A percentile compares a stretch with the other conserved stretches of the same genome.
Conservation (phyloP, 768 basidiomycete genomes). For the Kwoniella dendrophila region DNA sequence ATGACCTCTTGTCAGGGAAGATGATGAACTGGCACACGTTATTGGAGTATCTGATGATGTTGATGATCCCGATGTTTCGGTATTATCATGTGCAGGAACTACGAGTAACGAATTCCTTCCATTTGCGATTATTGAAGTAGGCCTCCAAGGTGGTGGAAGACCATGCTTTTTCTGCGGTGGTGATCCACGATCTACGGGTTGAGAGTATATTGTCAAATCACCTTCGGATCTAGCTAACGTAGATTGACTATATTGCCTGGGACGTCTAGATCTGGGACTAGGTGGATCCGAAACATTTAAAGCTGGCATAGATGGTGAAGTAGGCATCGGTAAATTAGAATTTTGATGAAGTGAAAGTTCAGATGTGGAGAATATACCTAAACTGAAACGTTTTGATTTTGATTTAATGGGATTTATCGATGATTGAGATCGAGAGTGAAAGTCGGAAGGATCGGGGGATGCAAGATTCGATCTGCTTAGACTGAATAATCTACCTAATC, state of each 20-base stretch:
- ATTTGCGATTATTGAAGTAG: neutral
- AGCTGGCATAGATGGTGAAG: slow-evolving; percentile 17
- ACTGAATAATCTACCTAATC: slow-evolving; percentile 12
- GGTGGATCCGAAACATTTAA: neutral
- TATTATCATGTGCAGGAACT: slow-evolving; percentile 1
- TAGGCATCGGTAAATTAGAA: neutral
- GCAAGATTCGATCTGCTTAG: slow-evolving; percentile 12
- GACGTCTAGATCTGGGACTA: neutral
- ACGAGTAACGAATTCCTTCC: slow-evolving; percentile 4
- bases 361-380: slow-evolving; percentile 1
- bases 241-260: slow-evolving; percentile 4
- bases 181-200: neutral
- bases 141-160: slow-evolving; percentile 24
- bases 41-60: slow-evolving; percentile 9
- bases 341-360: slow-evolving; percentile 1
- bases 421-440: neutral
- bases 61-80: slow-evolving; percentile 2
- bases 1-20: neutral
- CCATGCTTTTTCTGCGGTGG: slow-evolving; percentile 8
- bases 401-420: slow-evolving; percentile 2
- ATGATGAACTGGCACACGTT: neutral
- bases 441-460: slow-evolving; percentile 6
- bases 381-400: slow-evolving; percentile 11
- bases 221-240: slow-evolving; percentile 13
- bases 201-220: neutral